Evolutionary conservation across 2,329 filamentous ascomycete genomes (phyloP), one percentile per base, ranked within the genome.

Genomic region (Fusarium cyanostomum): DNA sequence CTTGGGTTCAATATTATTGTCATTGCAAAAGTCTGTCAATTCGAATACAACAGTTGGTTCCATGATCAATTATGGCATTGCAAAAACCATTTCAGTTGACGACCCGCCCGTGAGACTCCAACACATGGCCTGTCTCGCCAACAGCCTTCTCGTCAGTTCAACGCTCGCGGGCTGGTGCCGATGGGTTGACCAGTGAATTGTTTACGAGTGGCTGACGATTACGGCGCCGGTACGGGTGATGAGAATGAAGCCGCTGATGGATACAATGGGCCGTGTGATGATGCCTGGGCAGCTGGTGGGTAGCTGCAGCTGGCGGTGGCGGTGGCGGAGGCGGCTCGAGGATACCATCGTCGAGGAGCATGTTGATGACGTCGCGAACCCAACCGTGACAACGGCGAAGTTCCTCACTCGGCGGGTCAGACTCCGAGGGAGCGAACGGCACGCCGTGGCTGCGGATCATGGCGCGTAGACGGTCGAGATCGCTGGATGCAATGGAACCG

Each of bases 191-290:
- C 10, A 26, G 15, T 1, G 33, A 26, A 18, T 42, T 53, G 18
- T 24, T 30, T 4, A 39, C 27, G 8, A 42, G 9, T 5, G 56
- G 35, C 37, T 44, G 52, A 3, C 59, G 59, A 12, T 16, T 43
- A n/a, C 56, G 63, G 41, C 67, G 59, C 4, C 59, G 57, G 31
- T 70, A 70, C 5, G 67, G 65, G 38, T 70, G 64, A 33, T 68
- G 49, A 2, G 56, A 59, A 41, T 68, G 51, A 43, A 68, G 56
- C 13, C 67, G 62, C 18, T 67, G 67, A n/a, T 70, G 62, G 27
- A 28, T 55, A 26, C 62, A 63, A 30, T 68, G 51, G 7, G 56
- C 55, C 9, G 64, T 70, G 26, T 70, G 67, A 26, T 67, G 67
- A 15, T 70, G 65, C 16, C 67, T 52, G 3, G 62, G 67, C 8